Evolutionary conservation across 208 protist species (phyloP), one percentile per base, ranked within the genome.

Genomic region (Lotmaria passim): DNA sequence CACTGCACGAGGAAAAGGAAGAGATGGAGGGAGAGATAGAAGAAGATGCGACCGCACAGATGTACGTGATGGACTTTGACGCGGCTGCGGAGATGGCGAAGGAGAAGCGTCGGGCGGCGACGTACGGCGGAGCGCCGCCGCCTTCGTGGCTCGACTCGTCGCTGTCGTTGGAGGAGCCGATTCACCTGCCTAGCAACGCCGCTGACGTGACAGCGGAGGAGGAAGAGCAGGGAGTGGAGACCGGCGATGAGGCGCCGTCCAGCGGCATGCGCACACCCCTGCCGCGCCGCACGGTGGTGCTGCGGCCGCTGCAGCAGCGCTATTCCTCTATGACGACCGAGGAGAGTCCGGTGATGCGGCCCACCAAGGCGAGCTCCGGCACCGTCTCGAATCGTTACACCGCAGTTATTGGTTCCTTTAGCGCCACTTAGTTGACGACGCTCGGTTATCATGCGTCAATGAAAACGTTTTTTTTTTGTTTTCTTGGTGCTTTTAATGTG

Each of bases 221-320:
- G 34, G 61, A 70, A 7, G 70, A 60, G 39, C 52, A 7, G 31
- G 53, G 38, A 34, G 36, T 34, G 57, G 57, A 36, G 23, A 36
- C 36, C 26, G 52, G 52, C 7, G 70, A 59, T 8, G 69, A 75
- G 7, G 69, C 44, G 28, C 34, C 70, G 23, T 76, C 70, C 21
- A 76, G 70, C 46, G 73, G 73, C 33, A 69, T 64, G 59, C 52
- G 57, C 28, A 79, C 73, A 3, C 73, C 73, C 21, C 43, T 72
- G 41, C 73, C 64, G 36, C 73, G 73, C 6, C 39, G 64, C 52
- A 79, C 73, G 17, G 73, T 79, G 6, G 58, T 79, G 43, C 43
- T 62, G 36, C 57, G 39, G 7, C 57, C 57, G 24, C 73, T 79
- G 58, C 64, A 68, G 12, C 70, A 51, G 43, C 70, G 70, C 28